Conservation (phyloP, 371 early-diverging fungal species). For the Mucor saturninus region DNA sequence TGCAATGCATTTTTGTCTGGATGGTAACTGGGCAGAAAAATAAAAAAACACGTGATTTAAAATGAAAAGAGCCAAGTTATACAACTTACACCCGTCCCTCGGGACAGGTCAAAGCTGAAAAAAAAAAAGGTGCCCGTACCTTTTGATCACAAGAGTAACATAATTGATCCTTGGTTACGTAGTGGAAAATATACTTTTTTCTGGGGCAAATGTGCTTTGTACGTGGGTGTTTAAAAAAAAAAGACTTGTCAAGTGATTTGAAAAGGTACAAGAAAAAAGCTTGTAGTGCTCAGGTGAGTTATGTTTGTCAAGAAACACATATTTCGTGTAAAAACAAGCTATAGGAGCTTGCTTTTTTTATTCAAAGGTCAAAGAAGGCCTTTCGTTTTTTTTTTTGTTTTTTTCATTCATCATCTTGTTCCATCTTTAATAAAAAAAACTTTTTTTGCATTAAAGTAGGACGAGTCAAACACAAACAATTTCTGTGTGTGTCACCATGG, state of each 20-base stretch:
- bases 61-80: background rate
- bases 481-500: background rate
- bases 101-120: background rate
- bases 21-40: background rate
- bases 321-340: background rate
- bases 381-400: background rate
- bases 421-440: conserved; percentile 1
- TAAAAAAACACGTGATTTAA: background rate
- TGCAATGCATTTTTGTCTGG: background rate
- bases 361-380: background rate
- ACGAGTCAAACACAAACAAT: conserved; percentile 12
- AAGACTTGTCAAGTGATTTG: conserved; percentile 16
- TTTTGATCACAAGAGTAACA: conserved; percentile 3
- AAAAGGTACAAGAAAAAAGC: conserved; percentile 9
- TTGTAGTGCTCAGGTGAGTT: background rate
- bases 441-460: conserved; percentile 17
- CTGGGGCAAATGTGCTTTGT: conserved; percentile 11
- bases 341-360: conserved; percentile 6
- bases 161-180: background rate
- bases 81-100: too few species aligned
- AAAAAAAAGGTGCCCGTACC: background rate
- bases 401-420: background rate
- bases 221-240: conserved; percentile 10
- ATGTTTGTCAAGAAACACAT: background rate
- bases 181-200: background rate